These are phyloP conservation scores for Paramecium biaurelia DNA, from an alignment of 73 alveolate species.

Conservation along the genomic window DNA sequence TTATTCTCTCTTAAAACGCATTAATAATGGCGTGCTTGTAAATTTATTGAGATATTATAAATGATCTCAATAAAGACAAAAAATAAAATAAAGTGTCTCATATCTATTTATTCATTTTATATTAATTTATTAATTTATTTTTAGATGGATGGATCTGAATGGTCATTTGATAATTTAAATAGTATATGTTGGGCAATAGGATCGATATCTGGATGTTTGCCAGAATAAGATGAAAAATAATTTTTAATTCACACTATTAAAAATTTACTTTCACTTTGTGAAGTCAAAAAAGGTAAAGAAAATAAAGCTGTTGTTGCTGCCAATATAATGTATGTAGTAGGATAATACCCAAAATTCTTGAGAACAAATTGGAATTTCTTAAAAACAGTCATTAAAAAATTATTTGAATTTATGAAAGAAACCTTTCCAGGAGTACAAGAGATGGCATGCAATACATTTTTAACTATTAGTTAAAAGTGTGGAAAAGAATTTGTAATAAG, in stretches of 20 bases:
- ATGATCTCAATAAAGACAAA: conserved; percentile 50
- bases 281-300: conserved; percentile 73
- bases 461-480: conserved; percentile 82
- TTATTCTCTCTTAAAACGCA: conserved; percentile 70
- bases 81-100: conserved; percentile 51
- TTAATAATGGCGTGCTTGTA: conserved; percentile 81
- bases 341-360: conserved; percentile 96
- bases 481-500: conserved; percentile 73
- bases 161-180: conserved; percentile 78
- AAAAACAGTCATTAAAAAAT: conserved; percentile 96
- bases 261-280: conserved; percentile 73
- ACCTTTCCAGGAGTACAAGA: conserved; percentile 97
- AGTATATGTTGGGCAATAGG: conserved; percentile 91
- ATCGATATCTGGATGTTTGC: conserved; percentile 77
- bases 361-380: conserved; percentile 95
- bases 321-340: conserved; percentile 98
- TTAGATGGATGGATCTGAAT: conserved; percentile 74
- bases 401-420: conserved; percentile 98
- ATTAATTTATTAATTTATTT: conserved; percentile 74
- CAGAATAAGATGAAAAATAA: conserved; percentile 74
- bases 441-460: conserved; percentile 97
- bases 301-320: conserved; percentile 83
- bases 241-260: conserved; percentile 81
- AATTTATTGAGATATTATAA: conserved; percentile 69
- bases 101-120: conserved; percentile 72